phyloP scores from a whole-genome alignment of 192 early-diverging fungal genomes.

The Backusella australiensis region DNA sequence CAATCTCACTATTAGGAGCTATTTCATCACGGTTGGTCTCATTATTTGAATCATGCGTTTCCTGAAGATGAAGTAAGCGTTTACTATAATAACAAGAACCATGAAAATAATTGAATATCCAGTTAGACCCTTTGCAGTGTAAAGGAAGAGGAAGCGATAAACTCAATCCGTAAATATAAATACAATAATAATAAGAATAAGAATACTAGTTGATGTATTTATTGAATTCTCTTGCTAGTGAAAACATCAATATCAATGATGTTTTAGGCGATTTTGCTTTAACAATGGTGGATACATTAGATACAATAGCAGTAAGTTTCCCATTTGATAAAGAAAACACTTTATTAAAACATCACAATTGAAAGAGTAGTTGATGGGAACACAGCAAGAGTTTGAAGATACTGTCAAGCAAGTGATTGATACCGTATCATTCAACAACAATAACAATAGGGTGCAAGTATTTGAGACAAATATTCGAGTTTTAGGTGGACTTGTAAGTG shows the following conservation, averaged over 20 bases:
- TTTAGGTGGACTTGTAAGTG: constrained; percentile 72
- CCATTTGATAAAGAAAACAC: not conserved
- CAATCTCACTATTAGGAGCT: constrained; percentile 42
- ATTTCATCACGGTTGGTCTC: constrained; percentile 76
- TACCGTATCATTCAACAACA: constrained; percentile 70
- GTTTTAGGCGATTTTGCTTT: constrained; percentile 93
- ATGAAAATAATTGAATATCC: not conserved
- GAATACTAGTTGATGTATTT: not conserved
- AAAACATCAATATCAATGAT: constrained; percentile 77
- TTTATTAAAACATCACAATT: not conserved
- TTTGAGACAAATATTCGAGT: constrained; percentile 95
- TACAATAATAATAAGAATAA: not conserved
- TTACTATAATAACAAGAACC: not conserved
- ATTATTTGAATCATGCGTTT: constrained; percentile 82
- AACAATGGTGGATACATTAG: constrained; percentile 90
- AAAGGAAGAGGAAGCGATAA: constrained; percentile 70
- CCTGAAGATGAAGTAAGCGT: constrained; percentile 76
- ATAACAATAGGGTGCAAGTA: constrained; percentile 87
- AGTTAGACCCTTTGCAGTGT: constrained; percentile 84
- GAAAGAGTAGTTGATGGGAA: constrained; percentile 56
- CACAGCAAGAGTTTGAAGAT: constrained; percentile 61
- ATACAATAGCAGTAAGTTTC: constrained; percentile 69
- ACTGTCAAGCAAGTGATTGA: constrained; percentile 62
- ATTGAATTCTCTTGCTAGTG: not conserved
- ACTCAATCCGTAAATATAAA: constrained; percentile 48